Evolutionary conservation across 768 basidiomycete genomes (phyloP).

Genomic region (Dentipellis fragilis): DNA sequence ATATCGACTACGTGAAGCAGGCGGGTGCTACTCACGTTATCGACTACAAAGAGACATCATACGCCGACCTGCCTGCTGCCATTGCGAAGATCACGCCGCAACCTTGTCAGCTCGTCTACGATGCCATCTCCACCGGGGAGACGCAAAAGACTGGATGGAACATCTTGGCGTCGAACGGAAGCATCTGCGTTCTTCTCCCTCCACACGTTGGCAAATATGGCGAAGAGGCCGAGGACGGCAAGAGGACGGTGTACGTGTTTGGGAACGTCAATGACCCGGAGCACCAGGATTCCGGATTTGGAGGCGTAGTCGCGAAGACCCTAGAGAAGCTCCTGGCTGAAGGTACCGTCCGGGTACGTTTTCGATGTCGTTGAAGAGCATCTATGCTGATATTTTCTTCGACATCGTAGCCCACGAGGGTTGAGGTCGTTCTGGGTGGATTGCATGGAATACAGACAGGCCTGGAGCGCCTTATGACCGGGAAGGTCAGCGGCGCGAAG

Average conservation of each 20-base stretch:
- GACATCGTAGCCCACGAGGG: constrained; percentile 13
- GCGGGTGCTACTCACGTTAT: constrained; percentile 11
- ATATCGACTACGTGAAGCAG: constrained; percentile 5
- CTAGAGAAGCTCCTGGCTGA: not conserved
- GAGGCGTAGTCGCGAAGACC: not conserved
- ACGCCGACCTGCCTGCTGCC: constrained; percentile 1
- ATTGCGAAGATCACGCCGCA: constrained; percentile 5
- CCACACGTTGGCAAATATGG: constrained; percentile 8
- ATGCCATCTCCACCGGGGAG: constrained; percentile 5
- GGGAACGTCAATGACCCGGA: constrained; percentile 5
- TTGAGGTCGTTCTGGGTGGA: constrained; percentile 16
- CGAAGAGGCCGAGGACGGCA: constrained; percentile 6
- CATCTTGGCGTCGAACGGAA: constrained; percentile 12
- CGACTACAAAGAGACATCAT: constrained; percentile 3
- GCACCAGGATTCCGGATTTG: constrained; percentile 19
- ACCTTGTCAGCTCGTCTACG: constrained; percentile 14
- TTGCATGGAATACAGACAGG: constrained; percentile 16
- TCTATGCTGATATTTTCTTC: not conserved
- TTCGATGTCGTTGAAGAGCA: not conserved
- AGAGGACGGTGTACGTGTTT: constrained; percentile 1
- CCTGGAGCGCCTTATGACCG: constrained; percentile 8
- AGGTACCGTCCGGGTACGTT: not conserved
- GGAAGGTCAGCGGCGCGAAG: constrained; percentile 19
- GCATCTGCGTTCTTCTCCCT: constrained; percentile 6
- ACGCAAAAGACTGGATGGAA: constrained; percentile 9